A percentile compares a stretch with the other conserved stretches of the same genome.
These are phyloP conservation scores for Pythium monospermum DNA, from an alignment of 352 stramenopile species.

Conservation along the genomic window DNA sequence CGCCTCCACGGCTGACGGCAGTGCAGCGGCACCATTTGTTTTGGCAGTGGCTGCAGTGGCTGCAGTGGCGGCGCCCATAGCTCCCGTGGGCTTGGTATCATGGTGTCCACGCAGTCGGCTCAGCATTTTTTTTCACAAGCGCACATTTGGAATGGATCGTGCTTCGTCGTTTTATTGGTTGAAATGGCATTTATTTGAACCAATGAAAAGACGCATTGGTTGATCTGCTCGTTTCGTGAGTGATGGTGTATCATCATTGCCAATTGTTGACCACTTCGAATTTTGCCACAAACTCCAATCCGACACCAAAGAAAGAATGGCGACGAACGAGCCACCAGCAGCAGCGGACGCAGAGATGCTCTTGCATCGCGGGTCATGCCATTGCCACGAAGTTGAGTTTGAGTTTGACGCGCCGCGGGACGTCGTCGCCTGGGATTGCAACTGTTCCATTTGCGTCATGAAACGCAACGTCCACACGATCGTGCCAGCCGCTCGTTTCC, in stretches of 20 bases:
- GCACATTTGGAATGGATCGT: no score
- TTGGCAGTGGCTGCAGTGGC: background rate
- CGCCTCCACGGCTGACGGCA: background rate
- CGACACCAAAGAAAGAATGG: background rate
- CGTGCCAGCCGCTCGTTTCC: constrained; percentile 52
- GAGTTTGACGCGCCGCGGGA: constrained; percentile 52
- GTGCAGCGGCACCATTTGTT: background rate
- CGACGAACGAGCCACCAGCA: background rate
- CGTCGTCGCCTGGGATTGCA: constrained; percentile 68
- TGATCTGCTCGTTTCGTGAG: no score
- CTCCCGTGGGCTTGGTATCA: background rate
- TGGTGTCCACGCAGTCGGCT: constrained; percentile 1
- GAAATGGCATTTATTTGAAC: no score
- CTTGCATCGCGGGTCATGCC: constrained; percentile 50
- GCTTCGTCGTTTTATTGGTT: no score
- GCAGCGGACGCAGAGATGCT: constrained; percentile 11
- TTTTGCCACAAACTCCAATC: background rate
- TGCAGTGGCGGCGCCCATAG: background rate
- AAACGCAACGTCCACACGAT: constrained; percentile 76
- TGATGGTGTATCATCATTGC: no score
- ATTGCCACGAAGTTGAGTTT: constrained; percentile 70
- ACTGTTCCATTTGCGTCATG: constrained; percentile 82
- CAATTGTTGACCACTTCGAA: no score
- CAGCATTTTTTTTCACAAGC: constrained; percentile 7
- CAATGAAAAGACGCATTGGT: no score